Conservation (phyloP, 2,329 filamentous ascomycete genomes). For the Phyllachora maydis region DNA sequence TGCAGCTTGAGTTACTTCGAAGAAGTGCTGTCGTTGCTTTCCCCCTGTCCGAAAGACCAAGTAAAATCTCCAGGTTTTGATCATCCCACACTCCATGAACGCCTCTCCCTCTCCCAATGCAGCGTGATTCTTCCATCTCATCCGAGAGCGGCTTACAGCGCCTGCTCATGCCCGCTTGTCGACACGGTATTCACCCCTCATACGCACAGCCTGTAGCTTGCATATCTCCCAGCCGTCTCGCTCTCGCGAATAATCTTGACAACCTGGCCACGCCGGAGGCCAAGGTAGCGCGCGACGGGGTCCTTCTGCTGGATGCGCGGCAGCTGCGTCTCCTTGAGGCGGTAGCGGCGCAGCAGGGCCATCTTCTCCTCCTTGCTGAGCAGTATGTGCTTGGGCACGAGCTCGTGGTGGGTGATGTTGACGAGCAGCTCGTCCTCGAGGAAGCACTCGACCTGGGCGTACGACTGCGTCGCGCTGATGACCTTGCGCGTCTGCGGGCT, state of each 20-base stretch:
- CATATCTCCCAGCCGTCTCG: constrained; percentile 91
- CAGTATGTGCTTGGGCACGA: constrained; percentile 84
- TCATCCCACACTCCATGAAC: no score
- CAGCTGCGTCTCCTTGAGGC: constrained; percentile 92
- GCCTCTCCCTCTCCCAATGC: no score
- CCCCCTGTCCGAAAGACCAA: no score
- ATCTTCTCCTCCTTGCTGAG: constrained; percentile 80
- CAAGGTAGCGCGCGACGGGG: constrained; percentile 81
- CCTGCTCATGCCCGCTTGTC: background rate
- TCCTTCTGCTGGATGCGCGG: constrained; percentile 82
- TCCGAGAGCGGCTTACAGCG: no score
- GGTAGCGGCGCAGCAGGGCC: constrained; percentile 69
- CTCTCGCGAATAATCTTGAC: constrained; percentile 96
- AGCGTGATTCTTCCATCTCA: no score
- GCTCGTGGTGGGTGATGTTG: constrained; percentile 95
- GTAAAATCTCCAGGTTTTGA: no score
- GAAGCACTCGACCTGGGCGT: constrained; percentile 81
- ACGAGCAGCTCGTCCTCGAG: constrained; percentile 88
- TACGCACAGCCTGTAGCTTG: constrained; percentile 66
- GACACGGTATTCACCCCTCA: no score
- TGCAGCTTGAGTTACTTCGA: no score
- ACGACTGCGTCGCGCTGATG: constrained; percentile 54
- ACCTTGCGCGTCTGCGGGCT: constrained; percentile 78
- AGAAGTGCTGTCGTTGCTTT: no score
- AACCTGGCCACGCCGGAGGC: constrained; percentile 76